Evolutionary conservation across 495 filamentous ascomycete species (phyloP).

Genomic region (Xylaria grammica): DNA sequence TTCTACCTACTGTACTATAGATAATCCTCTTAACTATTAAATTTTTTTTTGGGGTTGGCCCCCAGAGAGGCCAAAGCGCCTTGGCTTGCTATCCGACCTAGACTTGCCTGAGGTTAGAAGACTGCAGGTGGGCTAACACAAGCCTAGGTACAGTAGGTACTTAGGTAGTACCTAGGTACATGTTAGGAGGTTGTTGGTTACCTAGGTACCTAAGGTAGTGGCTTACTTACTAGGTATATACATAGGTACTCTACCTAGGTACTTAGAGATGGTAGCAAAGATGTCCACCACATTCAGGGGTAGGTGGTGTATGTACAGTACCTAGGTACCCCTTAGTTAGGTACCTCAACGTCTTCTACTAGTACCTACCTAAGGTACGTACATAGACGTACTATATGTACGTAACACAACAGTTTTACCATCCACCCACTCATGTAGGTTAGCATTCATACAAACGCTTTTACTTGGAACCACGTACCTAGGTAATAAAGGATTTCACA

Average conservation of each 20-base stretch:
- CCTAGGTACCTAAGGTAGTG: too few species aligned
- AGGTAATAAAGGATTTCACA: too few species aligned
- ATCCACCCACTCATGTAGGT: background rate
- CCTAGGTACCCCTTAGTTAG: background rate
- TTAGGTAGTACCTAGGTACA: too few species aligned
- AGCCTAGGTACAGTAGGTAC: too few species aligned
- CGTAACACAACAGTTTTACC: background rate
- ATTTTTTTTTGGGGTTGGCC: background rate
- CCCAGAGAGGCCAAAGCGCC: conserved; percentile 14
- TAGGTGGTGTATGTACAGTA: background rate
- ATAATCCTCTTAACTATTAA: background rate
- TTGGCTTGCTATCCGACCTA: conserved; percentile 11
- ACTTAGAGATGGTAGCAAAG: background rate
- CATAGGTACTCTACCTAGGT: background rate
- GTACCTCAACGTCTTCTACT: background rate
- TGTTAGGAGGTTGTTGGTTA: too few species aligned
- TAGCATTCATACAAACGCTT: background rate
- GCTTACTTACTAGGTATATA: background rate
- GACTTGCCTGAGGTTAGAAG: too few species aligned
- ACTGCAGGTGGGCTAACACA: too few species aligned
- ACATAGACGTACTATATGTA: background rate
- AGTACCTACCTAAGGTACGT: background rate
- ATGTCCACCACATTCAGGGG: conserved; percentile 4
- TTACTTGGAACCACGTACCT: background rate
- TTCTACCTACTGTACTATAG: too few species aligned